Base-by-base conservation (phyloP, 2,329 filamentous ascomycete species). In the Mycosphaerella arachidis region DNA sequence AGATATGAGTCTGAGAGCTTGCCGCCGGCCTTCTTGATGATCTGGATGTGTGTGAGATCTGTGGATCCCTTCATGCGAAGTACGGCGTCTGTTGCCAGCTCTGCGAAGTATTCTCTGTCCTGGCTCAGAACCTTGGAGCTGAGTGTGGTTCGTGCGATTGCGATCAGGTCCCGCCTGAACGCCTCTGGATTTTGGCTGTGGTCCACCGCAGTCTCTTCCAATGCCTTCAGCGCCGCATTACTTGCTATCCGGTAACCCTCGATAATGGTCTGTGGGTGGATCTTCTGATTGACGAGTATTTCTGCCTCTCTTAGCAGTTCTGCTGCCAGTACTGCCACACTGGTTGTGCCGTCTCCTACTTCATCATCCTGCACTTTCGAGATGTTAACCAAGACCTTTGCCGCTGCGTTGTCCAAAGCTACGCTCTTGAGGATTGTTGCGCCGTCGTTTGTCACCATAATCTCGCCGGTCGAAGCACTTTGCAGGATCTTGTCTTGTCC, bases 331-430 rank as follows among this genome's bases (percentile, higher is more conserved):
- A 99, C 94, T 48, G 94, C 89, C 58, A 99, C 94, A n/a, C 92
- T 97, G 24, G 94, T 99, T 50, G 94, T 99, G 60, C 94, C 94
- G 75, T 99, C 94, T 73, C 94, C 94, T 27, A 99, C 93, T 77
- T 99, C 94, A 74, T 99, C 94, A 72, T 99, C 94, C 76, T 99
- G 94, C 6, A 99, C 94, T 80, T 99, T 99, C 65, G 93, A 97
- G 71, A 99, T 97, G 77, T 99, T 99, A 74, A 99, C 94, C 48
- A 99, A 84, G 5, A 99, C 94, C 80, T 99, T 99, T 57, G 94
- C 94, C 24, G 94, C 94, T 48, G 94, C 94, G 75, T 99, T 99
- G 77, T 99, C 94, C 73, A 99, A 88, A 48, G 94, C 94, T 76
- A 99, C 99, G 56, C 93, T 91, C 79, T 99, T 99, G 66, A 99